Percentiles rank a stretch among this genome's conserved stretches.
phyloP scores from a whole-genome alignment of 2,329 filamentous ascomycete species.

The Monilinia laxa region DNA sequence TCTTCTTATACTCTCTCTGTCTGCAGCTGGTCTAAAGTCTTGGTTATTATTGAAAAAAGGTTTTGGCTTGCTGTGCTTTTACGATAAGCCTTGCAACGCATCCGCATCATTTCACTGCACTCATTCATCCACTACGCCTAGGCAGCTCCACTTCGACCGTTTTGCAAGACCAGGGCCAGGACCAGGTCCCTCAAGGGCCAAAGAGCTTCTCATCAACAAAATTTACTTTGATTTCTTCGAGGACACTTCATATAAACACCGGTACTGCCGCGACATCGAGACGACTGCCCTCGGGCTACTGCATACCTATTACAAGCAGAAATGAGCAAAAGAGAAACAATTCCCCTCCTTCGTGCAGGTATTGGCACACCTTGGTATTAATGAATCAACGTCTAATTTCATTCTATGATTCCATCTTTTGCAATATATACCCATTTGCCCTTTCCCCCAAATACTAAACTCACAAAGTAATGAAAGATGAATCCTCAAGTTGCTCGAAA shows the following conservation, averaged over 20 bases:
- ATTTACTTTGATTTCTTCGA: conserved; percentile 15
- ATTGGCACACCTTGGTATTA: conserved; percentile 38
- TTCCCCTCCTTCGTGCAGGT: conserved; percentile 40
- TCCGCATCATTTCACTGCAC: conserved; percentile 10
- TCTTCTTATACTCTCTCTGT: not conserved
- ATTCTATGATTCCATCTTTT: conserved; percentile 26
- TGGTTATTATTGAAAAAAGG: not conserved
- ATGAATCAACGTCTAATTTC: conserved; percentile 30
- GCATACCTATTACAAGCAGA: conserved; percentile 33
- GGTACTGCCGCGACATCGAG: conserved; percentile 16
- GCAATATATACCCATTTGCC: conserved; percentile 28
- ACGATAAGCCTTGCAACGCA: conserved; percentile 24
- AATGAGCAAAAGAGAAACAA: conserved; percentile 39
- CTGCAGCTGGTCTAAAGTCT: not conserved
- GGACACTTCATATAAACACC: not conserved
- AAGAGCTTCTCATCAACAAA: conserved; percentile 5
- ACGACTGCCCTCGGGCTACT: conserved; percentile 22
- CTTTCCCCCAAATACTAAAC: conserved; percentile 22
- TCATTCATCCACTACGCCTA: conserved; percentile 3
- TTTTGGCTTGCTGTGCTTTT: not conserved
- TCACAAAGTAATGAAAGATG: conserved; percentile 43
- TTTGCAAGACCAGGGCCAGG: conserved; percentile 1
- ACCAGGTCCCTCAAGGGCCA: not conserved
- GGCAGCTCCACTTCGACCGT: conserved; percentile 21
- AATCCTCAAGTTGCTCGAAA: conserved; percentile 48